phyloP scores from a whole-genome alignment of 2,329 filamentous ascomycete species.

The Aspergillus luchuensis region DNA sequence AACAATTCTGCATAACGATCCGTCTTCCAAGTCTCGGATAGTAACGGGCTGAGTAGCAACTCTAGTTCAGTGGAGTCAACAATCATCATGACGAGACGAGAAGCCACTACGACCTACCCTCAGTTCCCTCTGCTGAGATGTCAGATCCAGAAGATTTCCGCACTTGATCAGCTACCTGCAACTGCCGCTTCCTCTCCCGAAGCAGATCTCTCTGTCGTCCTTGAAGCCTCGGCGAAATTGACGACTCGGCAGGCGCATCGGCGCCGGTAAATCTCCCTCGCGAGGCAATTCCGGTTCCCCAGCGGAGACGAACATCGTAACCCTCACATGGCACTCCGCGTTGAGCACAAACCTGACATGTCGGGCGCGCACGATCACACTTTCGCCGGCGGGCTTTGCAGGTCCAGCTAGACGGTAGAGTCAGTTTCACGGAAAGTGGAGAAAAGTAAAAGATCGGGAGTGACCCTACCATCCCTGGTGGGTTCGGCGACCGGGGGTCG shows the following conservation, averaged over 20 bases:
- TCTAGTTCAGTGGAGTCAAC: background rate
- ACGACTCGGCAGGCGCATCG: slow-evolving; percentile 28
- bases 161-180: background rate
- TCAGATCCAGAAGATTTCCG: background rate
- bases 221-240: slow-evolving; percentile 25
- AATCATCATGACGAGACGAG: background rate
- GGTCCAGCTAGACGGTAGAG: slow-evolving; percentile 24
- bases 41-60: background rate
- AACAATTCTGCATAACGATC: slow-evolving; percentile 23
- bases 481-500: slow-evolving; percentile 29
- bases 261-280: slow-evolving; percentile 35
- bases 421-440: background rate
- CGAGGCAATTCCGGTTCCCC: slow-evolving; percentile 36
- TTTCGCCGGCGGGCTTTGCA: slow-evolving; percentile 33
- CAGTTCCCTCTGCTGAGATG: background rate
- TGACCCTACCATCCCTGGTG: slow-evolving; percentile 24
- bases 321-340: slow-evolving; percentile 33
- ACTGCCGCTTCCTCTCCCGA: slow-evolving; percentile 17
- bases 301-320: slow-evolving; percentile 34
- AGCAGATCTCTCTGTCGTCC: slow-evolving; percentile 31
- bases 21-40: background rate
- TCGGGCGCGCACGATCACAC: slow-evolving; percentile 31
- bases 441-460: background rate
- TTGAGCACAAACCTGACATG: slow-evolving; percentile 26
- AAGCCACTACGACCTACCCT: background rate